phyloP scores from a whole-genome alignment of 2,329 filamentous ascomycete genomes.

The Diplocarpon mali region DNA sequence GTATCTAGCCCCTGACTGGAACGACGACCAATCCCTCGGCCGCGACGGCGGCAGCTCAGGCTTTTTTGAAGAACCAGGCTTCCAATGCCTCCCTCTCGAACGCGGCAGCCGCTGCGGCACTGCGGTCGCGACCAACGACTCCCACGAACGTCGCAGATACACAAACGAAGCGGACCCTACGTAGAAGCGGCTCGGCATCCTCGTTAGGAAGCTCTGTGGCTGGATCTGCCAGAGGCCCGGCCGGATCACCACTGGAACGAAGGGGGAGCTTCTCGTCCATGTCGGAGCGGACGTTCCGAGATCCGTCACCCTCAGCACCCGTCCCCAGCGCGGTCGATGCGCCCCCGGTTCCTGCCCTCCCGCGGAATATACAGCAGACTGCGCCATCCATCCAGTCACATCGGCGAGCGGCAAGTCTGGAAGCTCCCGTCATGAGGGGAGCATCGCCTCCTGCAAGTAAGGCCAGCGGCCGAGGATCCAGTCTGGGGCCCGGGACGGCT shows the following conservation, averaged over 20 bases:
- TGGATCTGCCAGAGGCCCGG: constrained; percentile 29
- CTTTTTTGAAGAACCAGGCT: constrained; percentile 59
- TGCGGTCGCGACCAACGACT: constrained; percentile 65
- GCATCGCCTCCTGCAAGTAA: constrained; percentile 24
- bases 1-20: constrained; percentile 45
- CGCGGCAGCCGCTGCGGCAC: constrained; percentile 75
- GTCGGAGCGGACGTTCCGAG: constrained; percentile 79
- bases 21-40: constrained; percentile 61
- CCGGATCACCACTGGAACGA: constrained; percentile 43
- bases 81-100: constrained; percentile 62
- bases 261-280: constrained; percentile 68
- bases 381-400: constrained; percentile 18
- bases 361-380: constrained; percentile 34
- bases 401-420: constrained; percentile 29
- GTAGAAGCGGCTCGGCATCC: constrained; percentile 61
- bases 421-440: constrained; percentile 26
- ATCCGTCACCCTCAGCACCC: constrained; percentile 49
- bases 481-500: constrained; percentile 18
- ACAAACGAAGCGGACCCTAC: constrained; percentile 75
- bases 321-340: constrained; percentile 34
- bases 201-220: constrained; percentile 45
- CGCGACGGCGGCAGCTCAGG: constrained; percentile 69
- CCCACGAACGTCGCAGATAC: constrained; percentile 73
- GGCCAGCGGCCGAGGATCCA: constrained; percentile 24
- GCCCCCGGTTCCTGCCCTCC: constrained; percentile 69